phyloP scores from a whole-genome alignment of 176 grass and related monocot genomes.

The Oropetium thomaeum region DNA sequence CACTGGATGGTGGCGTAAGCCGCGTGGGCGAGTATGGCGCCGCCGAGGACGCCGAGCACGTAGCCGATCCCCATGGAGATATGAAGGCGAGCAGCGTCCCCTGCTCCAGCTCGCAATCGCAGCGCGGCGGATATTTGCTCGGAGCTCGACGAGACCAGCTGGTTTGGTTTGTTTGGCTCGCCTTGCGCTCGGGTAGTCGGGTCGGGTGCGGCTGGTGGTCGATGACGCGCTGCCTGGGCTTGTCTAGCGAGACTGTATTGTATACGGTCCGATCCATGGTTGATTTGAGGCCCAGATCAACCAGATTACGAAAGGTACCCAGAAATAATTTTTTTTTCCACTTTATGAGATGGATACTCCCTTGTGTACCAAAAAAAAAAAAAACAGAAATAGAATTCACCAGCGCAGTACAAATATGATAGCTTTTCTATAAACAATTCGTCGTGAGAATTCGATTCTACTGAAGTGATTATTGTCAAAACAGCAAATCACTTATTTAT shows the following conservation, averaged over 20 bases:
- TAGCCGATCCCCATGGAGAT: conserved; percentile 72
- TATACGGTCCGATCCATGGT: background rate
- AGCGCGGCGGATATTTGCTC: background rate
- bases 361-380: too few species aligned
- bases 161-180: background rate
- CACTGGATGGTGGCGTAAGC: conserved; percentile 90
- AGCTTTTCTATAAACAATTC: too few species aligned
- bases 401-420: too few species aligned
- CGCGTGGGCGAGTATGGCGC: conserved; percentile 75
- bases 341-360: too few species aligned
- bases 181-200: background rate
- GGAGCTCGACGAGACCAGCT: background rate
- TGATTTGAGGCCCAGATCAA: background rate
- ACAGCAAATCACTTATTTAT: too few species aligned
- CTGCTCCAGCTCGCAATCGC: background rate
- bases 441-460: too few species aligned
- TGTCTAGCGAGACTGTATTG: background rate
- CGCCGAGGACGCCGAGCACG: conserved; percentile 72
- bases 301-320: too few species aligned
- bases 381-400: too few species aligned
- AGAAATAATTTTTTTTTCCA: too few species aligned
- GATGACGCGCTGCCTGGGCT: background rate
- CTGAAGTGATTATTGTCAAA: too few species aligned
- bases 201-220: background rate
- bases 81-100: background rate